Evolutionary conservation across 176 grass and related monocot genomes (phyloP).

Genomic region (Luzula sylvatica): DNA sequence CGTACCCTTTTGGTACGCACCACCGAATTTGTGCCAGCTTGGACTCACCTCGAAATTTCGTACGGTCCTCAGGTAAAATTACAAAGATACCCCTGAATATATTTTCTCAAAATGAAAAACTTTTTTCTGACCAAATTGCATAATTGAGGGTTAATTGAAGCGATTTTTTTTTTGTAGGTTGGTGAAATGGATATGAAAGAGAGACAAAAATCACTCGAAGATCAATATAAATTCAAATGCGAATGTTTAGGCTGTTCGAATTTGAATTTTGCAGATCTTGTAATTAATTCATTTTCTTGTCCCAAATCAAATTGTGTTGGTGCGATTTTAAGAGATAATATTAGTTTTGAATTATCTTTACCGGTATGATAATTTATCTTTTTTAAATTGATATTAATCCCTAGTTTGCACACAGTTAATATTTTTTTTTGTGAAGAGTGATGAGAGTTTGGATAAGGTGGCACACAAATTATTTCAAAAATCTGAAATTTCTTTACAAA

Average conservation of each 20-base stretch:
- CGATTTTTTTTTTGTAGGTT: conserved; percentile 34
- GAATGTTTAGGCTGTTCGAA: conserved; percentile 67
- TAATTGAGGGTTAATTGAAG: no score
- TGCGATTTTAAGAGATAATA: conserved; percentile 41
- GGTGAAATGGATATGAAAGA: conserved; percentile 60
- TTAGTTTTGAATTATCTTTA: conserved; percentile 28
- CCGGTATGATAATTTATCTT: conserved; percentile 34
- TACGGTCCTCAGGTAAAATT: conserved; percentile 92
- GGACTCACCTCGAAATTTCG: conserved; percentile 67
- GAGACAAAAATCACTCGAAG: conserved; percentile 60
- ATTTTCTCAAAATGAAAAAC: neutral
- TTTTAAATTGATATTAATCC: no score
- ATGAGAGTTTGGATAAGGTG: conserved; percentile 38
- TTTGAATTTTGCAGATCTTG: conserved; percentile 71
- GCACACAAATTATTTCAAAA: conserved; percentile 36
- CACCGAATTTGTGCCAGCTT: conserved; percentile 57
- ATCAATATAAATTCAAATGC: conserved; percentile 77
- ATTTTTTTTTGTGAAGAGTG: conserved; percentile 30
- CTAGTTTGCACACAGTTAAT: no score
- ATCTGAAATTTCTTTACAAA: conserved; percentile 18
- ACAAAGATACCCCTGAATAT: no score
- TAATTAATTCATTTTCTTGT: conserved; percentile 69
- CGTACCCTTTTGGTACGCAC: conserved; percentile 62
- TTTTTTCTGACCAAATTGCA: no score
- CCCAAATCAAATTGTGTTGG: conserved; percentile 45